Percentiles rank a stretch among this genome's conserved stretches.
Conservation (phyloP, 2,329 filamentous ascomycete genomes). For the Trichoderma breve region DNA sequence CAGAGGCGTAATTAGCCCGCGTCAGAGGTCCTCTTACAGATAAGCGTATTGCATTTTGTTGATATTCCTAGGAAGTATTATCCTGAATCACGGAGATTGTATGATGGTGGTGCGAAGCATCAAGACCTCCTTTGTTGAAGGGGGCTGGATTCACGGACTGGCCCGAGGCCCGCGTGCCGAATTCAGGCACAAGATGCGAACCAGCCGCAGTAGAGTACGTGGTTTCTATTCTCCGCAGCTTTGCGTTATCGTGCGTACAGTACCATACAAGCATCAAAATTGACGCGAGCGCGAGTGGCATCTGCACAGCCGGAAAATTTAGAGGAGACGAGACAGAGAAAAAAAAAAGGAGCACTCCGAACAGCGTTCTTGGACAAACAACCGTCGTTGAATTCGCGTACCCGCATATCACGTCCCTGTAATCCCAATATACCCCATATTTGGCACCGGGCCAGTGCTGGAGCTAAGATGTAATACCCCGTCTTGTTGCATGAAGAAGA, state of each 20-base stretch:
- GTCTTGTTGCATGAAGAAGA: background rate
- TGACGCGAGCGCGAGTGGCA: background rate
- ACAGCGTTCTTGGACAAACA: background rate
- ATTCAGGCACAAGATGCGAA: constrained; percentile 16
- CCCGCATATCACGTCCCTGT: background rate
- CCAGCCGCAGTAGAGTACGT: background rate
- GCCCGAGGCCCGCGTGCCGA: background rate
- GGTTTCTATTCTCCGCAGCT: background rate
- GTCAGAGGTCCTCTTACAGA: background rate
- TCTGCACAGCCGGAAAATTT: background rate
- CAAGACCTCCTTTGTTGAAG: constrained; percentile 1
- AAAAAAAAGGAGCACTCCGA: background rate
- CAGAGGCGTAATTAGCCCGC: background rate
- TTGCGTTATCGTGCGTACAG: background rate
- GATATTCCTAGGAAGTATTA: background rate
- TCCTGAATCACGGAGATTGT: background rate
- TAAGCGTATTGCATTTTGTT: background rate
- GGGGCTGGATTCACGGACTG: background rate
- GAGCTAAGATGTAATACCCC: background rate
- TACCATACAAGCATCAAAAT: background rate
- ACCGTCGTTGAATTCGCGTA: background rate
- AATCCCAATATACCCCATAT: background rate
- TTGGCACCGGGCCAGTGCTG: background rate
- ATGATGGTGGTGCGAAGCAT: background rate
- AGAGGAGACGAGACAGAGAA: background rate